Conservation (phyloP, 345 rosid species). For the Linum tenue region DNA sequence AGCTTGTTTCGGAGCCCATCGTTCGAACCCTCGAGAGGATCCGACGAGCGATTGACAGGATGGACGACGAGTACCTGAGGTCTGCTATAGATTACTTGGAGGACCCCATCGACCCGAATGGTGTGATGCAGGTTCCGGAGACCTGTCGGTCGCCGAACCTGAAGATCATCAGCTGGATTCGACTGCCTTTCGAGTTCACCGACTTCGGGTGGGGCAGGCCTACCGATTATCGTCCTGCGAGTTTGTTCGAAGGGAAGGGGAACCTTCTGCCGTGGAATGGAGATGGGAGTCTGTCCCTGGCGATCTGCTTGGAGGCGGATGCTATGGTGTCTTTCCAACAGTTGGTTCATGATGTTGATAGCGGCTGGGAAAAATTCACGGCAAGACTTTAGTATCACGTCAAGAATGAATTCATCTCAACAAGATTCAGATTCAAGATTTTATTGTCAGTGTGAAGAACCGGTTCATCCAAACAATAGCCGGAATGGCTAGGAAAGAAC, state of each 20-base stretch:
- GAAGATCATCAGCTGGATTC: too few relatives aligned
- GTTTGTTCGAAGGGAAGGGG: conserved; percentile 4
- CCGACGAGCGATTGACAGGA: background rate
- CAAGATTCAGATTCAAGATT: too few relatives aligned
- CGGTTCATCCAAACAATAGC: too few relatives aligned
- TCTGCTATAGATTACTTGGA: conserved; percentile 15
- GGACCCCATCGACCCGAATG: background rate
- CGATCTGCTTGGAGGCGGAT: conserved; percentile 14
- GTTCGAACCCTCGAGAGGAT: background rate
- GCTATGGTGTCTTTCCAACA: conserved; percentile 14
- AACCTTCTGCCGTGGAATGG: background rate
- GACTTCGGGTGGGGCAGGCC: conserved; percentile 15
- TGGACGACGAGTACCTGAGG: conserved; percentile 15
- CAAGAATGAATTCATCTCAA: too few relatives aligned
- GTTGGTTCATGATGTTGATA: conserved; percentile 4
- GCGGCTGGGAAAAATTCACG: background rate
- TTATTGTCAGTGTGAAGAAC: too few relatives aligned
- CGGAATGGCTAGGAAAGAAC: too few relatives aligned
- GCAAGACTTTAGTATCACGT: too few relatives aligned
- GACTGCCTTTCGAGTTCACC: background rate
- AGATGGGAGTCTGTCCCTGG: conserved; percentile 3
- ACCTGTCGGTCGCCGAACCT: background rate
- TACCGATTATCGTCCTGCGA: background rate
- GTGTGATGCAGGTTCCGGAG: background rate
- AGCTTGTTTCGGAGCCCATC: conserved; percentile 6